Evolutionary conservation across 352 stramenopile species (phyloP).

Genomic region (Pythium chondricola): DNA sequence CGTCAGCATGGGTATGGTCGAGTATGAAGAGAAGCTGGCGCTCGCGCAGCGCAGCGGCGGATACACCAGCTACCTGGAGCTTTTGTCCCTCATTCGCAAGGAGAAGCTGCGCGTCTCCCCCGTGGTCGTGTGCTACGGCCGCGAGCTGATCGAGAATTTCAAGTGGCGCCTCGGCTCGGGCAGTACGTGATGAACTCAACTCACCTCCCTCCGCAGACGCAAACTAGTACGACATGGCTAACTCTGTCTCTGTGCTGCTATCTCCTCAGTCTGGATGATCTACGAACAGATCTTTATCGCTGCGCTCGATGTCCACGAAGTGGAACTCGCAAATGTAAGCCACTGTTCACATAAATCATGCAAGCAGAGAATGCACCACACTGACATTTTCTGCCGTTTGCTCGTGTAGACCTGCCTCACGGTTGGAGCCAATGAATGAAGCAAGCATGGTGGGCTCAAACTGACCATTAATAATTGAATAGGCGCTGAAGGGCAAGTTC

Average conservation of each 20-base stretch:
- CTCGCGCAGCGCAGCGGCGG: constrained; percentile 20
- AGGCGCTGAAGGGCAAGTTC: constrained; percentile 31
- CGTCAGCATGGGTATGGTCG: constrained; percentile 22
- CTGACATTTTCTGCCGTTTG: no score
- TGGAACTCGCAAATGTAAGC: constrained; percentile 19
- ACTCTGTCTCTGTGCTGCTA: not conserved
- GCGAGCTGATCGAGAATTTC: constrained; percentile 29
- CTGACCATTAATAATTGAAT: no score
- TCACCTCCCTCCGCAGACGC: no score
- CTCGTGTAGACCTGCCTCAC: constrained; percentile 16
- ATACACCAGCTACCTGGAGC: constrained; percentile 22
- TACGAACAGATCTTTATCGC: constrained; percentile 39
- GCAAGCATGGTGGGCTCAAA: not conserved
- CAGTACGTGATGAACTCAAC: constrained; percentile 13
- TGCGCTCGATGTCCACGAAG: constrained; percentile 28
- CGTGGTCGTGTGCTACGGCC: constrained; percentile 24
- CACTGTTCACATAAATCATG: no score
- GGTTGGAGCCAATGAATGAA: not conserved
- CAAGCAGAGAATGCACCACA: no score
- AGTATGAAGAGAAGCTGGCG: constrained; percentile 27
- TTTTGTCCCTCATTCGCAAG: constrained; percentile 30
- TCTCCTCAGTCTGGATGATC: constrained; percentile 23
- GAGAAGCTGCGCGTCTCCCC: constrained; percentile 30
- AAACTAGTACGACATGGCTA: no score
- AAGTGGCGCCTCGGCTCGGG: constrained; percentile 26